phyloP scores from a whole-genome alignment of 768 basidiomycete genomes.

The Phylloporus sp. region DNA sequence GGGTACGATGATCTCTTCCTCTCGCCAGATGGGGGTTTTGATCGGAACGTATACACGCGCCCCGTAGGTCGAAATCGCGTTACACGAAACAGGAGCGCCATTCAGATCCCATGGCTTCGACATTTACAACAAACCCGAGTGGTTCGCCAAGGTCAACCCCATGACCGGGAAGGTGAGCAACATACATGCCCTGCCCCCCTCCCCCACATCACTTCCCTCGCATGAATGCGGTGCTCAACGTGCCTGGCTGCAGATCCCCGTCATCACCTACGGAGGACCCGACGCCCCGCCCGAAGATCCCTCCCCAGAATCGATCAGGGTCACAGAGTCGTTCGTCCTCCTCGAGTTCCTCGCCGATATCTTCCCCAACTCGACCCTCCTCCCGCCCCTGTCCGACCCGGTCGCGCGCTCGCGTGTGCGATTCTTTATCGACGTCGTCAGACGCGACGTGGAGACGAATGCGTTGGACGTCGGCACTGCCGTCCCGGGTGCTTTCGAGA shows the following conservation, averaged over 20 bases:
- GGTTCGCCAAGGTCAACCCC: constrained; percentile 62
- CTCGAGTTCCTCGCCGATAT: constrained; percentile 64
- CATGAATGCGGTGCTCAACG: not conserved
- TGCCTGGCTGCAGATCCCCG: constrained; percentile 41
- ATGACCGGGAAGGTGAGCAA: constrained; percentile 48
- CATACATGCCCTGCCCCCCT: no score
- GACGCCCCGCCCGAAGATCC: constrained; percentile 47
- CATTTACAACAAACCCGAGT: constrained; percentile 57
- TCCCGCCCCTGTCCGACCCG: constrained; percentile 44
- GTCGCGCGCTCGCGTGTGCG: constrained; percentile 51
- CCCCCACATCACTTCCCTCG: no score
- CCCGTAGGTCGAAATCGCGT: constrained; percentile 51
- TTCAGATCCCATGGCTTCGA: constrained; percentile 53
- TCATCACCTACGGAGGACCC: constrained; percentile 57
- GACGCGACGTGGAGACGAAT: constrained; percentile 37
- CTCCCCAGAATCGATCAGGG: constrained; percentile 51
- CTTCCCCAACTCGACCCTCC: constrained; percentile 40
- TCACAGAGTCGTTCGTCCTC: constrained; percentile 60
- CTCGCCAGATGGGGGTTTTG: not conserved
- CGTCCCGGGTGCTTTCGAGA: not conserved
- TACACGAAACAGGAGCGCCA: constrained; percentile 47
- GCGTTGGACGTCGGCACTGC: constrained; percentile 32
- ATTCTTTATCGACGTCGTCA: constrained; percentile 54
- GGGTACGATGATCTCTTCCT: constrained; percentile 31
- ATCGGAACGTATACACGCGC: not conserved